Conservation (phyloP, 306 rosid genomes). For the Citrullus mucosospermus region DNA sequence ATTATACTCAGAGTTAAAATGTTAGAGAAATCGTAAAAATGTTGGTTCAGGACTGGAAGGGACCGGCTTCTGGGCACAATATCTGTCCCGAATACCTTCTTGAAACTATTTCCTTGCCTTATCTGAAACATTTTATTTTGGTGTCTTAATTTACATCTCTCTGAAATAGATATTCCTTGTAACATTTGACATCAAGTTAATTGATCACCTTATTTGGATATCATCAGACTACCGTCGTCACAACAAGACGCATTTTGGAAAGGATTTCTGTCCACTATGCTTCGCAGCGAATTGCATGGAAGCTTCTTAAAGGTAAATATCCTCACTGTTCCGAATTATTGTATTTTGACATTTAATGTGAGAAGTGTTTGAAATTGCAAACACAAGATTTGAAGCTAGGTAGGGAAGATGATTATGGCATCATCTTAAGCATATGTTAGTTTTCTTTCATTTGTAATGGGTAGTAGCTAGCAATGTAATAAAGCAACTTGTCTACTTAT, state of each 20-base stretch:
- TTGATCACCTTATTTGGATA: constrained; percentile 4
- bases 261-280: constrained; percentile 45
- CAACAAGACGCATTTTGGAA: constrained; percentile 74
- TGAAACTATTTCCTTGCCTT: background rate
- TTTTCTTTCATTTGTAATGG: background rate
- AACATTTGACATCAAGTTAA: background rate
- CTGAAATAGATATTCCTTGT: background rate
- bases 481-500: background rate
- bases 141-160: background rate
- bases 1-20: background rate
- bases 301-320: constrained; percentile 60
- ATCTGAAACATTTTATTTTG: background rate
- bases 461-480: background rate
- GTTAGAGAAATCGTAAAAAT: background rate
- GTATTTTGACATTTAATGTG: background rate
- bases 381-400: background rate
- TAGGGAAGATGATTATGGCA: background rate
- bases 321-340: background rate
- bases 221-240: constrained; percentile 50
- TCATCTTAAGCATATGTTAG: background rate
- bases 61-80: background rate
- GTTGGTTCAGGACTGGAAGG: background rate
- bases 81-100: background rate
- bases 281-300: constrained; percentile 75
- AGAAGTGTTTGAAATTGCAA: background rate